Base-by-base conservation (phyloP, 179 eudicot species). In the Monotropa hypopitys region DNA sequence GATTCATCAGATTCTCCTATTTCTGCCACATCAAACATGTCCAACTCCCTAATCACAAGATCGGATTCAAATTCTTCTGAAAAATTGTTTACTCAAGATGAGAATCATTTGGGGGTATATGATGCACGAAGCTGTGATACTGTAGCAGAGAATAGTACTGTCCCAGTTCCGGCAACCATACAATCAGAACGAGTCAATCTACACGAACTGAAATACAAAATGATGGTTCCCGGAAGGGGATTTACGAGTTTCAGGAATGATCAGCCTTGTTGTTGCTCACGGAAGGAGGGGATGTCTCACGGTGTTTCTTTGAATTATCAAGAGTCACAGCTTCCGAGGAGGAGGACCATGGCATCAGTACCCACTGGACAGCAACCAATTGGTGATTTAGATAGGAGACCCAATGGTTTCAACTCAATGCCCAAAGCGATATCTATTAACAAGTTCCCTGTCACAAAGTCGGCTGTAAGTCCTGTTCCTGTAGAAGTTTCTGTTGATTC, bases 1-100 rank as follows among this genome's bases (percentile, higher is more conserved):
- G 86, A 87, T 78, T 80, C 81, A 62, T 86, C 89, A 23, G 89
- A 85, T 80, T 88, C 93, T 71, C 88, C 86, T 23, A 74, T 81
- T 66, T 89, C 94, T 81, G 86, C 90, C 30, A 72, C 79, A 20
- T 88, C 97, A 72, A 62, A 87, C 23, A 63, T 88, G 51, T 88
- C 92, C 30, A 90, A 84, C 84, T 79, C 88, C 26, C 66, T 51
- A 56, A 51, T 79, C 66, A 79, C 80, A 42, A 83, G 85, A 79
- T 78, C 84, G 9, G 68, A 77, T 53, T 71, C 79, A 33, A 77
- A 61, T 66, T 76, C 72, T 42, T 65, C 76, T 1, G 83, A 75
- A 15, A 78, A 43, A 32, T 67, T 79, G 53, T 70, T 70, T 38
- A 32, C 71, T 62, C 54, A 49, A 66, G 79, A 78, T 42, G 73